Percentiles rank a stretch among this genome's conserved stretches.
Conservation (phyloP, 495 filamentous ascomycete genomes). For the Talaromyces proteolyticus region DNA sequence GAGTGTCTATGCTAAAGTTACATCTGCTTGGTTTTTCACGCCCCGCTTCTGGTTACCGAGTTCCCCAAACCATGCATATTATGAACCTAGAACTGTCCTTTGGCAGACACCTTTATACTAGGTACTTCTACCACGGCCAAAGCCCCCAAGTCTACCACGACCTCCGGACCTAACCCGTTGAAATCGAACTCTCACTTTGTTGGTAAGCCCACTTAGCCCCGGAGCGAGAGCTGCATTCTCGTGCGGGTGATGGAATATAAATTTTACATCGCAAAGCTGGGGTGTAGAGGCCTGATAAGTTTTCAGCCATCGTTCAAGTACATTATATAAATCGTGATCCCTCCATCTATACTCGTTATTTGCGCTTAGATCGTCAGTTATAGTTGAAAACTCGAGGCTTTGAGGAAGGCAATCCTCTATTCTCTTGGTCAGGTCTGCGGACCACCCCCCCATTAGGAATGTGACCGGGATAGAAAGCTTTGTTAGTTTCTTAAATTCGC, state of each 20-base stretch:
- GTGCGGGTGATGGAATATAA: neutral
- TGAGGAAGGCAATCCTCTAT: slow-evolving; percentile 11
- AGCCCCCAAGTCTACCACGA: neutral
- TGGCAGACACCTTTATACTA: neutral
- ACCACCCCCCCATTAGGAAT: slow-evolving; percentile 11
- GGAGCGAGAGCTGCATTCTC: neutral
- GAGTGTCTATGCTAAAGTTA: too few species aligned
- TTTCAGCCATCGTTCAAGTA: slow-evolving; percentile 11
- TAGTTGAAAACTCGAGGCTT: slow-evolving; percentile 9
- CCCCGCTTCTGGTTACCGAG: too few species aligned
- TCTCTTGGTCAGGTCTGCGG: slow-evolving; percentile 6
- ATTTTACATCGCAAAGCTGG: slow-evolving; percentile 5
- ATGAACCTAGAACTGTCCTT: neutral
- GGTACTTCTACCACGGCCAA: neutral
- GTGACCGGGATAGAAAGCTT: slow-evolving; percentile 11
- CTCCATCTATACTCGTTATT: slow-evolving; percentile 8
- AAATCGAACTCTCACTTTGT: slow-evolving; percentile 1
- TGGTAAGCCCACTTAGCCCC: slow-evolving; percentile 1
- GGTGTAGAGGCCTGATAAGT: slow-evolving; percentile 10
- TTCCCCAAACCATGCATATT: too few species aligned
- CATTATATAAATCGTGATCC: slow-evolving; percentile 3
- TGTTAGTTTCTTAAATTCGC: slow-evolving; percentile 5
- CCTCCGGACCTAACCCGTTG: neutral
- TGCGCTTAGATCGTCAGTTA: slow-evolving; percentile 11
- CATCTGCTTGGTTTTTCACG: too few species aligned